Evolutionary conservation across 169 alveolate species (phyloP), one percentile per base, ranked within the genome.

Genomic region (Theileria annulata): DNA sequence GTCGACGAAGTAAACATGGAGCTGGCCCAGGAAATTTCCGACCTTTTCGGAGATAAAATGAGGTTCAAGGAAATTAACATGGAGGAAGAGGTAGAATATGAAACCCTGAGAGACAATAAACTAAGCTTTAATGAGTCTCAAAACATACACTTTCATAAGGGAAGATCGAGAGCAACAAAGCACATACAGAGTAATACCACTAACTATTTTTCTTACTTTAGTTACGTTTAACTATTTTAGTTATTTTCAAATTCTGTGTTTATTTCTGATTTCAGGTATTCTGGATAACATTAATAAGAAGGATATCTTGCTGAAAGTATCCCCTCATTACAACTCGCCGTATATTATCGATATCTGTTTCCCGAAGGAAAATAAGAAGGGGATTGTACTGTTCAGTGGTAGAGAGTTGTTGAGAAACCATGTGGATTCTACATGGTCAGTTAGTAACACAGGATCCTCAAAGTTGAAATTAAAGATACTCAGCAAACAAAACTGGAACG

Each of bases 291-390:
- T 83, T 19, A 84, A 84, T 51, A 48, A 77, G n/a, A 74, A 76
- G 27, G 90, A 83, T 56, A 75, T 83, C 17, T 56, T 83, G 74
- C 59, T 70, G 35, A 59, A 86, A 1, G 86, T 83, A 10, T 75
- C 86, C 0, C 86, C 90, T 23, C 90, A 83, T 66, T 76, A 76
- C 68, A 76, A 75, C 78, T 76, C 86, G 23, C 90, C 90, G 51
- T 76, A 83, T 63, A 70, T 83, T 15, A 64, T 83, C 68, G 90
- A 83, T 76, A 33, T 83, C 23, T 83, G 90, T 33, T 71, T 83
- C 63, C 59, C 83, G 30, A 75, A 77, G 58, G 90, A 83, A 47
- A 62, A 48, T 56, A 83, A 83, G 73, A 83, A 83, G 77, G 90
- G 90, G 5, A 73, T 83, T 49, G 83, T 83, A 19, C 48, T 83